A percentile compares a stretch with the other conserved stretches of the same genome.
Conservation (phyloP, 1,284 basidiomycete species). For the Irpex sp. region DNA sequence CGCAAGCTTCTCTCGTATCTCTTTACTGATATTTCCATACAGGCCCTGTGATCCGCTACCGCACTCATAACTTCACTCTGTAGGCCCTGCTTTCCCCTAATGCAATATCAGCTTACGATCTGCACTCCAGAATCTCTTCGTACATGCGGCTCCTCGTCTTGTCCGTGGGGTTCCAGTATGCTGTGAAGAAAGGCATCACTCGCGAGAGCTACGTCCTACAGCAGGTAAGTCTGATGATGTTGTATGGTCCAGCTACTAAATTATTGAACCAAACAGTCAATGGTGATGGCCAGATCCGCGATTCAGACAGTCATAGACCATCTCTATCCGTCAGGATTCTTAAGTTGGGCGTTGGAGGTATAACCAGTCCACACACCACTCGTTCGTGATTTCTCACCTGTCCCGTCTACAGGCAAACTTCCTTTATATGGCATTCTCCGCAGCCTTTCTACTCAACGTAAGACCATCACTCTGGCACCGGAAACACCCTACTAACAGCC, state of each 20-base stretch:
- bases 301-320: slow-evolving; percentile 46
- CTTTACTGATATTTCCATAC: slow-evolving; percentile 20
- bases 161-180: slow-evolving; percentile 47
- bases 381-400: slow-evolving; percentile 23
- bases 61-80: slow-evolving; percentile 45
- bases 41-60: slow-evolving; percentile 41
- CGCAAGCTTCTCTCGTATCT: not conserved
- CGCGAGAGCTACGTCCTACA: slow-evolving; percentile 38
- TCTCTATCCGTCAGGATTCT: slow-evolving; percentile 41
- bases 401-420: slow-evolving; percentile 29
- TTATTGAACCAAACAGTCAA: slow-evolving; percentile 28
- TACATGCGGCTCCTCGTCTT: slow-evolving; percentile 51
- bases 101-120: not conserved
- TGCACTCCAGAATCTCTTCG: slow-evolving; percentile 38
- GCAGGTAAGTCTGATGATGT: slow-evolving; percentile 16
- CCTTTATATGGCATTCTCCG: slow-evolving; percentile 56
- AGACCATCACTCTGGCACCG: slow-evolving; percentile 16
- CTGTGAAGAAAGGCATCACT: slow-evolving; percentile 34
- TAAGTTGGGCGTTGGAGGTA: slow-evolving; percentile 50
- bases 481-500: slow-evolving; percentile 18
- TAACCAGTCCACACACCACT: slow-evolving; percentile 22
- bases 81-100: slow-evolving; percentile 20
- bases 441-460: slow-evolving; percentile 57
- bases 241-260: not conserved
- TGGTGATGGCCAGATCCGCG: slow-evolving; percentile 43